These are phyloP conservation scores for Coniferiporia sulphurascens DNA, from an alignment of 1,284 basidiomycete genomes.

Conservation along the genomic window DNA sequence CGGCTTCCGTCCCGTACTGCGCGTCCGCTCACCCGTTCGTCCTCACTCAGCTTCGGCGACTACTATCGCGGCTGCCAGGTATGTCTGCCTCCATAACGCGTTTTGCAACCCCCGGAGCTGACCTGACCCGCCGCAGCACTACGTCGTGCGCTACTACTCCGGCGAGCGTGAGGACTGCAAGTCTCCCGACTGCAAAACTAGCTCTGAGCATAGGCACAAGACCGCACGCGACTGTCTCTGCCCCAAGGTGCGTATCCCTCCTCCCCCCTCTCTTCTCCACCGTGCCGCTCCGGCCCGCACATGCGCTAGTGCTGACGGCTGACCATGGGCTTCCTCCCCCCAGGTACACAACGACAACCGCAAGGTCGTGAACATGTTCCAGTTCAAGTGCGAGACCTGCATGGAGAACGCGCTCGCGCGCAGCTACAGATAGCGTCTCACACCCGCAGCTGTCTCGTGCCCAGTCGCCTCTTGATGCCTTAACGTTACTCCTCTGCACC, in stretches of 20 bases:
- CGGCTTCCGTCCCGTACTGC: too few species aligned
- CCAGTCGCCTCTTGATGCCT: not conserved
- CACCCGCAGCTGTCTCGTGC: not conserved
- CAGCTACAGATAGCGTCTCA: slow-evolving; percentile 24
- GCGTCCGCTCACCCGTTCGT: too few species aligned
- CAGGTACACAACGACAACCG: slow-evolving; percentile 39
- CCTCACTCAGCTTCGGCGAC: slow-evolving; percentile 12
- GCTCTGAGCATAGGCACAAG: slow-evolving; percentile 49
- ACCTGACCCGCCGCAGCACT: slow-evolving; percentile 41
- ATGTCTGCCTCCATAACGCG: not conserved
- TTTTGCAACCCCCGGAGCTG: not conserved
- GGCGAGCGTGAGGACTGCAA: slow-evolving; percentile 51
- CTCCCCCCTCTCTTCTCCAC: not conserved
- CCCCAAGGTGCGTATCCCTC: slow-evolving; percentile 29
- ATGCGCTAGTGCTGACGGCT: not conserved
- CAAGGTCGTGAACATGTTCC: slow-evolving; percentile 44
- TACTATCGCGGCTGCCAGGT: slow-evolving; percentile 20
- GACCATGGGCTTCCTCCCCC: not conserved
- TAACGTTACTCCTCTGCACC: too few species aligned
- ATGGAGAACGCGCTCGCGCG: slow-evolving; percentile 30
- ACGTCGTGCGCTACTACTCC: slow-evolving; percentile 57
- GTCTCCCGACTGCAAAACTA: slow-evolving; percentile 47
- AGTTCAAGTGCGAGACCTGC: slow-evolving; percentile 45
- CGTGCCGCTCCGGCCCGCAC: not conserved
- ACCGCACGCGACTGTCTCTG: slow-evolving; percentile 47